Evolutionary conservation across 139 green algal species (phyloP), one percentile per base, ranked within the genome.

Genomic region (Penium margaritaceum): DNA sequence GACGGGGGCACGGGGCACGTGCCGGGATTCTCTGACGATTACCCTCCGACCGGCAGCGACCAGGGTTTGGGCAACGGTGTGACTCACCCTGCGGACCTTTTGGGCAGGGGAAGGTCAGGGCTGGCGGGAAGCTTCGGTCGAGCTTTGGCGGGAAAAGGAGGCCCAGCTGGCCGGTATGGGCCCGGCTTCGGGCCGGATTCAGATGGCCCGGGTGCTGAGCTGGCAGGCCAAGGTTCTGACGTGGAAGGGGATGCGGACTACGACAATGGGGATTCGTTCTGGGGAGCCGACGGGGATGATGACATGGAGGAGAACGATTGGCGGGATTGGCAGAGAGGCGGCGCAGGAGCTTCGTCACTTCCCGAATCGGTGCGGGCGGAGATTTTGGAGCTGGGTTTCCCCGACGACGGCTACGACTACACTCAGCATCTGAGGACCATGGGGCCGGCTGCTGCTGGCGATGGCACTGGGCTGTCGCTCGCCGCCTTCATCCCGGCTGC

Each of bases 321-420:
- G 51, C 24, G 24, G 24, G n/a, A n/a, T n/a, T n/a, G n/a, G n/a
- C n/a, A n/a, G n/a, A n/a, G n/a, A n/a, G 46, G 46, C 46, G 51
- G 51, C 5, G 24, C 29, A 24, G 51, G 51, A n/a, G 30, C 29
- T 9, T 33, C 29, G 14, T 33, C 29, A 60, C 66, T 74, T 33
- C 9, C 44, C 15, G 71, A 78, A 32, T 24, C 67, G 15, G 63
- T 46, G 7, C 43, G 74, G 3, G 27, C 19, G 14, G 65, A 82
- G 39, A 75, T 77, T 43, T 2, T 74, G 0, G 78, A 78, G 68
- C 27, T 73, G 24, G 78, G 93, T 5, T 89, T 98, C 34, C 92
- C 92, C 15, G 90, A 97, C 62, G 93, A 98, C 46, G 93, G 93
- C 2, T 98, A 98, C 76, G 90, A 98, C 77, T 98, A 98, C 80